A percentile compares a stretch with the other conserved stretches of the same genome.
Conservation (phyloP, 495 filamentous ascomycete species). For the Aspergillus ellipticus region DNA sequence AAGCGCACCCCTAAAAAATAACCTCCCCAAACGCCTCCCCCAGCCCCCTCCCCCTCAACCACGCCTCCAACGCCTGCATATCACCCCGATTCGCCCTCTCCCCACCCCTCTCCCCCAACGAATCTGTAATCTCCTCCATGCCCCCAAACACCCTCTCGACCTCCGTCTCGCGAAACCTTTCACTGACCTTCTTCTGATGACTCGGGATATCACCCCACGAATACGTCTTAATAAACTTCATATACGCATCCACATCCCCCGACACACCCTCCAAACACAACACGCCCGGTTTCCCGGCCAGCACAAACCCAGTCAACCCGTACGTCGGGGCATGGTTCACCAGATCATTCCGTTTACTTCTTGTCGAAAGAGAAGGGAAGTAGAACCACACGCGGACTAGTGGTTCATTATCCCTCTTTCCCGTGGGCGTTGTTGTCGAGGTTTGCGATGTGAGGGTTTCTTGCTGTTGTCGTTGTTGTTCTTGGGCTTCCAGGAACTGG, state of each 20-base stretch:
- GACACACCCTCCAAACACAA: constrained; percentile 37
- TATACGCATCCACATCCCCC: constrained; percentile 34
- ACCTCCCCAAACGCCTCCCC: constrained; percentile 38
- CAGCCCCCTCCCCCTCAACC: constrained; percentile 28
- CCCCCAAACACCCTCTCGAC: constrained; percentile 30
- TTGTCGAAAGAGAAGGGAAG: constrained; percentile 38
- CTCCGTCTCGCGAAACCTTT: constrained; percentile 34
- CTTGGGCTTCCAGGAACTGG: constrained; percentile 26
- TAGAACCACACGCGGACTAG: constrained; percentile 41
- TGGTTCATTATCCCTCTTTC: constrained; percentile 2
- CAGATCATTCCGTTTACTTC: constrained; percentile 36
- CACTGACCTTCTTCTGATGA: constrained; percentile 42
- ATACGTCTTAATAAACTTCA: constrained; percentile 43
- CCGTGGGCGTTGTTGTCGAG: neutral
- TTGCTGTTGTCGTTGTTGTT: neutral
- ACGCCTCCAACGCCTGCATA: constrained; percentile 44
- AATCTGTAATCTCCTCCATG: constrained; percentile 43
- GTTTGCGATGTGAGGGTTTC: no score
- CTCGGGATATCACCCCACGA: constrained; percentile 44
- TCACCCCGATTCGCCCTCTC: constrained; percentile 42
- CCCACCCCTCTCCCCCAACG: constrained; percentile 34
- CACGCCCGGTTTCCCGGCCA: constrained; percentile 40
- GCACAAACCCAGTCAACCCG: constrained; percentile 36
- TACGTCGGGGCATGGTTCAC: constrained; percentile 35
- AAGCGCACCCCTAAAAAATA: constrained; percentile 23